Conservation (phyloP, 2,329 filamentous ascomycete genomes). For the Xylaria sp. region DNA sequence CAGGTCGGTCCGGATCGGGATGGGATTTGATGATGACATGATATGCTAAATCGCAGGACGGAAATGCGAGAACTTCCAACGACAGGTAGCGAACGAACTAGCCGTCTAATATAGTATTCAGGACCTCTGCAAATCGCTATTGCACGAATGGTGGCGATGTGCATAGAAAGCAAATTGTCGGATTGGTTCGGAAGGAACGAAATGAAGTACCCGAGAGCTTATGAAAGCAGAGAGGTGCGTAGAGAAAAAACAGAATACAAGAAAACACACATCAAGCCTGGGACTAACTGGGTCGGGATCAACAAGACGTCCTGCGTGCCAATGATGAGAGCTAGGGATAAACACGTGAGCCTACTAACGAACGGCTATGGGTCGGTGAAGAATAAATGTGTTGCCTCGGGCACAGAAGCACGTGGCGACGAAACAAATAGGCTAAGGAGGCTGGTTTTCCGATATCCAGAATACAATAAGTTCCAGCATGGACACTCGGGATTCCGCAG, state of each 20-base stretch:
- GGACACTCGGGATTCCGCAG: conserved; percentile 18
- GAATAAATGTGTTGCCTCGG: conserved; percentile 21
- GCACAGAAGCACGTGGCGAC: conserved; percentile 7
- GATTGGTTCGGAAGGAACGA: neutral
- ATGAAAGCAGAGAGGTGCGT: conserved; percentile 11
- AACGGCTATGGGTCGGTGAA: conserved; percentile 22
- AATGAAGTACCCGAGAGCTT: conserved; percentile 6
- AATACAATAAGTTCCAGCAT: conserved; percentile 25
- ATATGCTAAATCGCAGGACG: conserved; percentile 25
- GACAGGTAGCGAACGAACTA: conserved; percentile 18
- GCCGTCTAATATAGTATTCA: conserved; percentile 6
- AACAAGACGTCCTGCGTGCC: conserved; percentile 14
- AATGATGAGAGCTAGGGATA: conserved; percentile 15
- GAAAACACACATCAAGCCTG: conserved; percentile 18
- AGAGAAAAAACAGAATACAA: neutral
- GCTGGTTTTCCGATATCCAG: conserved; percentile 24
- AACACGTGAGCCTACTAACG: conserved; percentile 30
- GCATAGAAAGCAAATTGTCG: conserved; percentile 17
- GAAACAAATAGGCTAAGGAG: conserved; percentile 14
- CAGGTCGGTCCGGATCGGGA: conserved; percentile 51
- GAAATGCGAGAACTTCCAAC: conserved; percentile 15
- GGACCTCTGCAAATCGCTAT: neutral
- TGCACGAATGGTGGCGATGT: neutral
- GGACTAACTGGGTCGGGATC: conserved; percentile 6
- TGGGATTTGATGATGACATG: conserved; percentile 50